These are phyloP conservation scores for Lepiota brunneoincarnata DNA, from an alignment of 768 basidiomycete species.

Conservation along the genomic window DNA sequence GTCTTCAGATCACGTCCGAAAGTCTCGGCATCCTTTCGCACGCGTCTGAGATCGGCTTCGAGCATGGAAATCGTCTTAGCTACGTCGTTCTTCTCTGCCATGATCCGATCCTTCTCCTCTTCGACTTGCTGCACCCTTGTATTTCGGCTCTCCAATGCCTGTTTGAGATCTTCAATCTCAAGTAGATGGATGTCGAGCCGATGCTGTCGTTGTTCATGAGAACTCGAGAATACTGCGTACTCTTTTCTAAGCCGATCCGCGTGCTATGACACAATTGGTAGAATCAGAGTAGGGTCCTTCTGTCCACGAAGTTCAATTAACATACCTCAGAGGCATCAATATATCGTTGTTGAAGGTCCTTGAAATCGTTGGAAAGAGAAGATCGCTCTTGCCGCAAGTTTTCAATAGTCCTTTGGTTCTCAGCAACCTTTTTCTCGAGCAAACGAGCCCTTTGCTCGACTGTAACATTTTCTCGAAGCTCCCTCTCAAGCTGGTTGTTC, in stretches of 20 bases:
- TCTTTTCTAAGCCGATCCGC: constrained; percentile 59
- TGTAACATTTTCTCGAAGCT: constrained; percentile 70
- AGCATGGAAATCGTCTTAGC: constrained; percentile 62
- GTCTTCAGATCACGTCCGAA: constrained; percentile 77
- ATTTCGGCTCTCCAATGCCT: constrained; percentile 58
- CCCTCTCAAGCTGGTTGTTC: constrained; percentile 69
- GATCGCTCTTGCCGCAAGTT: constrained; percentile 77
- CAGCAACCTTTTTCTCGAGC: constrained; percentile 62
- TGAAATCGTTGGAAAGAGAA: constrained; percentile 65
- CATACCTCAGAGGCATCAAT: constrained; percentile 66
- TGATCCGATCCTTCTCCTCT: constrained; percentile 60
- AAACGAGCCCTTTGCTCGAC: constrained; percentile 73
- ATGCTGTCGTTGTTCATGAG: constrained; percentile 70
- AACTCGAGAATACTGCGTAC: constrained; percentile 55
- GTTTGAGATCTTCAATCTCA: constrained; percentile 78
- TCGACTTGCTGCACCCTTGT: constrained; percentile 62
- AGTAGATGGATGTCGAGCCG: constrained; percentile 68
- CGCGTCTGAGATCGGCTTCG: constrained; percentile 72
- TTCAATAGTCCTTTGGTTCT: constrained; percentile 70
- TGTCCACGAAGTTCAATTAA: neutral
- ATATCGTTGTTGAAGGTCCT: constrained; percentile 67
- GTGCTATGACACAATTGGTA: constrained; percentile 33
- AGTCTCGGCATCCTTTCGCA: constrained; percentile 71
- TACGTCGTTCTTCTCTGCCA: constrained; percentile 63
- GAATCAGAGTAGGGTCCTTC: neutral